phyloP scores from a whole-genome alignment of 2,329 filamentous ascomycete species.

The Trichoderma aggressivum region DNA sequence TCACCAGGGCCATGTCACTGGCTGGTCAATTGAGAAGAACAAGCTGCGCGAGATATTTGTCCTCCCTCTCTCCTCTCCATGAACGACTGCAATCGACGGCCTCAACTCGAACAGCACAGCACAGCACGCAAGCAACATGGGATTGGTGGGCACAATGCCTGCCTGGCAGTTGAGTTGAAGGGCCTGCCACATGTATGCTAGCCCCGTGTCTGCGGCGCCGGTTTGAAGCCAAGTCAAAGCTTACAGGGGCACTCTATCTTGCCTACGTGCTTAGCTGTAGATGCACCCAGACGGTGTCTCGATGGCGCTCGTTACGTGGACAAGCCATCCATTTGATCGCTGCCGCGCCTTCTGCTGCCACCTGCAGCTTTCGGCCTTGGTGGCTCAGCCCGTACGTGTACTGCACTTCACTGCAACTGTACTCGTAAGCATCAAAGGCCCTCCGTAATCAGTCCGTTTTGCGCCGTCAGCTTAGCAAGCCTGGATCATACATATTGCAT shows the following conservation, averaged over 20 bases:
- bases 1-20: background rate
- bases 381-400: background rate
- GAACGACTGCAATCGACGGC: background rate
- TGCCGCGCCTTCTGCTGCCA: constrained; percentile 6
- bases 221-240: background rate
- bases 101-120: background rate
- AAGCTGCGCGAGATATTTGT: background rate
- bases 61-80: too few relatives aligned
- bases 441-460: background rate
- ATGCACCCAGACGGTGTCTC: background rate
- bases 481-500: too few relatives aligned
- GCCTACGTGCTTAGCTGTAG: background rate
- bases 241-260: constrained; percentile 4
- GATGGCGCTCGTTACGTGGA: background rate
- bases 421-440: background rate
- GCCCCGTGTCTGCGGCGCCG: background rate
- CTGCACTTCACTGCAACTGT: too few relatives aligned
- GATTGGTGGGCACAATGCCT: background rate
- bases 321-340: background rate
- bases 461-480: background rate
- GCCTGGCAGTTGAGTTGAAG: background rate
- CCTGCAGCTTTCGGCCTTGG: background rate
- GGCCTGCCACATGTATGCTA: background rate
- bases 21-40: background rate
- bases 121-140: background rate